Evolutionary conservation across 495 filamentous ascomycete species (phyloP).

Genomic region (Daldinia vernicosa): DNA sequence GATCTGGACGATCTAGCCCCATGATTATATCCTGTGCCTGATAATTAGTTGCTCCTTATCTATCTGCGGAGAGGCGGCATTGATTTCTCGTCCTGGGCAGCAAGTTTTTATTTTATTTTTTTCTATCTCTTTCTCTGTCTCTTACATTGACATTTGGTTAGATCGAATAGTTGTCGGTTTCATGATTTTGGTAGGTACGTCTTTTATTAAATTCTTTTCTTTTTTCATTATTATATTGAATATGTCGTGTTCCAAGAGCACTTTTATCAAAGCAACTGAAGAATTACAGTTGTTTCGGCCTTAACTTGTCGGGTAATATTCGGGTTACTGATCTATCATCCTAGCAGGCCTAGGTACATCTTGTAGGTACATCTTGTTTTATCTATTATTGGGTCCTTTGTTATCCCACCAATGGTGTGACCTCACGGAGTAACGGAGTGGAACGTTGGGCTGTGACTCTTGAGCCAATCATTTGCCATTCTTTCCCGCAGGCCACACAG

Average conservation of each 20-base stretch:
- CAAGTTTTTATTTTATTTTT: not conserved
- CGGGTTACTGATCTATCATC: not conserved
- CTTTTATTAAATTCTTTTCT: not conserved
- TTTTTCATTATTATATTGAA: not conserved
- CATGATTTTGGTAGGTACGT: not conserved
- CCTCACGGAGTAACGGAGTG: conserved; percentile 1
- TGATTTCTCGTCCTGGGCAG: not conserved
- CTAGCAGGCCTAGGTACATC: not conserved
- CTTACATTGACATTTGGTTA: not conserved
- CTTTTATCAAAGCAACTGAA: not conserved
- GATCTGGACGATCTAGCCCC: not conserved
- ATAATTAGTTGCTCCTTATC: not conserved
- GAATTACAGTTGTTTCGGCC: not conserved
- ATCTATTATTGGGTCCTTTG: conserved; percentile 9
- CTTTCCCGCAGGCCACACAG: not conserved
- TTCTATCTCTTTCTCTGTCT: not conserved
- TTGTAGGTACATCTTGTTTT: not conserved
- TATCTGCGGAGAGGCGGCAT: not conserved
- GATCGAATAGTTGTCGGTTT: not conserved
- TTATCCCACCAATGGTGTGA: conserved; percentile 23
- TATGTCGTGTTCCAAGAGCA: too few species aligned
- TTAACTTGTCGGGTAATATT: not conserved
- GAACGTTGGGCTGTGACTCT: conserved; percentile 3
- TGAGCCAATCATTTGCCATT: not conserved
- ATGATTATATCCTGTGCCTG: not conserved